These are phyloP conservation scores for Avena sativa DNA, from an alignment of 176 grass and related monocot genomes.

Conservation along the genomic window DNA sequence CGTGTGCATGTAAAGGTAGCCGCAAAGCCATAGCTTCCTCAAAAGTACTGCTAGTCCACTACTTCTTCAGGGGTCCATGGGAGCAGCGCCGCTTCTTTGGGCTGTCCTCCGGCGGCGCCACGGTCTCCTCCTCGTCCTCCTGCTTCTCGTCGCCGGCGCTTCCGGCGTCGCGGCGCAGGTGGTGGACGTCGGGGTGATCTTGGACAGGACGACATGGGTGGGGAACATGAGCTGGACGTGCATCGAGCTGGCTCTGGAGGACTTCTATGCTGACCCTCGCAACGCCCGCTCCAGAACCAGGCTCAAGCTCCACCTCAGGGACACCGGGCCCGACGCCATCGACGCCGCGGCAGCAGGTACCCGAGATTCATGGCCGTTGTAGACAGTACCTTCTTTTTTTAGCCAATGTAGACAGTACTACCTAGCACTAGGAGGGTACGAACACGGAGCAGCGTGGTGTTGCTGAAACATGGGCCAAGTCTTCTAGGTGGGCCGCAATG, in stretches of 20 bases:
- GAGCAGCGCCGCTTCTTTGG: background rate
- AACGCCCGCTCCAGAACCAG: conserved; percentile 32
- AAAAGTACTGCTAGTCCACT: background rate
- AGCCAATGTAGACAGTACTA: background rate
- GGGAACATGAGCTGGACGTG: conserved; percentile 71
- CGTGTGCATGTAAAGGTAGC: background rate
- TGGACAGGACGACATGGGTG: conserved; percentile 54
- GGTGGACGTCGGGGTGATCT: conserved; percentile 76
- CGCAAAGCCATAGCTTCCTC: background rate
- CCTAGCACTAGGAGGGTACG: background rate
- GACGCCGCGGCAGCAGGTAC: conserved; percentile 60
- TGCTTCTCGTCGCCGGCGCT: background rate
- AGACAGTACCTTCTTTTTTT: background rate
- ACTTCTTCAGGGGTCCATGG: background rate
- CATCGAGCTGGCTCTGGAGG: conserved; percentile 63
- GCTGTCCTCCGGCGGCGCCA: background rate
- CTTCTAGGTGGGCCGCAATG: background rate
- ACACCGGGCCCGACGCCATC: conserved; percentile 44
- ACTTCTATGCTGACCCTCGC: conserved; percentile 51
- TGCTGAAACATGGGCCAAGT: background rate
- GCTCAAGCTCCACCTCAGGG: conserved; percentile 55
- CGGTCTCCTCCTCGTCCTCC: background rate
- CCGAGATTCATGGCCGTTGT: background rate
- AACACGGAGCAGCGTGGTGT: background rate
- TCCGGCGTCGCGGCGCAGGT: conserved; percentile 1